Evolutionary conservation across 2,329 filamentous ascomycete species (phyloP).

Genomic region (Fusarium hainanense): DNA sequence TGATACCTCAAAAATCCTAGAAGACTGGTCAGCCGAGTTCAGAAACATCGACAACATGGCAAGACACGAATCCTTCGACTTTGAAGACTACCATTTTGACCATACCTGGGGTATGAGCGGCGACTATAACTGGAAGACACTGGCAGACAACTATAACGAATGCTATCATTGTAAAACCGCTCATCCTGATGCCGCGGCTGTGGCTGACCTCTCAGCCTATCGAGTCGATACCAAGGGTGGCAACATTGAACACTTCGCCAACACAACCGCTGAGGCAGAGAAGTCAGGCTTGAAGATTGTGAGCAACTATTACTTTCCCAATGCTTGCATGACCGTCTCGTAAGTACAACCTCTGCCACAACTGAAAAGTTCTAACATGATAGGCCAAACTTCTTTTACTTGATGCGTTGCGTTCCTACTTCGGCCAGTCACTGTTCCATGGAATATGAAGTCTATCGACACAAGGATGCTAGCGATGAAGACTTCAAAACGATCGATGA

Average conservation of each 20-base stretch:
- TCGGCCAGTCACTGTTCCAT: background rate
- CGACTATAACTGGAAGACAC: conserved; percentile 68
- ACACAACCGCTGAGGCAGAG: conserved; percentile 4
- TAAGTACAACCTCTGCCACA: background rate
- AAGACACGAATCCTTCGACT: conserved; percentile 57
- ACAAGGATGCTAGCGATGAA: conserved; percentile 15
- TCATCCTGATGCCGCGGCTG: conserved; percentile 3
- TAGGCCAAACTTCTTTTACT: conserved; percentile 33
- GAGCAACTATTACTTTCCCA: conserved; percentile 37
- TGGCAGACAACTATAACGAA: conserved; percentile 50
- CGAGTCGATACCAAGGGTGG: conserved; percentile 22
- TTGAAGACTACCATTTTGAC: conserved; percentile 65
- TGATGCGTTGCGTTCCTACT: conserved; percentile 14
- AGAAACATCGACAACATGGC: conserved; percentile 51
- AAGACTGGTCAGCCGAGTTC: conserved; percentile 61
- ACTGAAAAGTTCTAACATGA: conserved; percentile 58
- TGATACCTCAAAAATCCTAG: conserved; percentile 56
- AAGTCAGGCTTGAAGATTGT: conserved; percentile 19
- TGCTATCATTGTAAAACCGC: conserved; percentile 32
- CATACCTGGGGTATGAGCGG: conserved; percentile 66
- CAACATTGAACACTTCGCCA: conserved; percentile 31
- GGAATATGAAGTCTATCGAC: conserved; percentile 28
- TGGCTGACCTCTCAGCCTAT: conserved; percentile 13
- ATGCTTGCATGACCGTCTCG: conserved; percentile 33
- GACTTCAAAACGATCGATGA: background rate